Percentiles rank a stretch among this genome's conserved stretches.
Evolutionary conservation across 2,329 filamentous ascomycete species (phyloP).

Genomic region (Ophiobolus disseminans): DNA sequence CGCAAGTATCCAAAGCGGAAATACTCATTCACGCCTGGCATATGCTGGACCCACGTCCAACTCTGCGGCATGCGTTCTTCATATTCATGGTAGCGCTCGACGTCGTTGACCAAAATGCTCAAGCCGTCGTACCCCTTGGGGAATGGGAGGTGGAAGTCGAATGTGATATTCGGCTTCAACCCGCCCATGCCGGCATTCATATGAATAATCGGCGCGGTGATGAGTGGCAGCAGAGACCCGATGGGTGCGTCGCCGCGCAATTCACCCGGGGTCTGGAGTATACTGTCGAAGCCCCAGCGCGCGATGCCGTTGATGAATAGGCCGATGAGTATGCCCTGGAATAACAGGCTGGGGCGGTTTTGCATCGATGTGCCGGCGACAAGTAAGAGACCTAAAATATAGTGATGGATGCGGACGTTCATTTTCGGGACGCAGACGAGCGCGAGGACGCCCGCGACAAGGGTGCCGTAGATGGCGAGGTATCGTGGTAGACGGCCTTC

Average conservation of each 20-base stretch:
- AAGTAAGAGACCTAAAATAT: conserved; percentile 85
- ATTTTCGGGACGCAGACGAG: conserved; percentile 77
- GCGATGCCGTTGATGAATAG: conserved; percentile 94
- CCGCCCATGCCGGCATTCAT: conserved; percentile 54
- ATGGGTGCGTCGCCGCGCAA: conserved; percentile 65
- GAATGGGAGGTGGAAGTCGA: conserved; percentile 61
- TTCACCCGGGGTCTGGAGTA: conserved; percentile 80
- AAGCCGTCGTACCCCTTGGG: conserved; percentile 71
- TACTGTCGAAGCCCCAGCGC: conserved; percentile 89
- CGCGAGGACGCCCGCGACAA: conserved; percentile 73
- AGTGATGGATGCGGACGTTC: conserved; percentile 90
- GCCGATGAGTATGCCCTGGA: conserved; percentile 87
- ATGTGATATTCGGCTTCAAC: conserved; percentile 64
- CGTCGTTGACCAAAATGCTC: conserved; percentile 83
- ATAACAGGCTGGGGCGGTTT: conserved; percentile 81
- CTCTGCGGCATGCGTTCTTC: conserved; percentile 53
- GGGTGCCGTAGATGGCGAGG: conserved; percentile 76
- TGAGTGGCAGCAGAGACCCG: conserved; percentile 65
- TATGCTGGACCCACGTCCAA: conserved; percentile 68
- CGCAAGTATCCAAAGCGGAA: conserved; percentile 79
- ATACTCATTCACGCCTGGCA: conserved; percentile 65
- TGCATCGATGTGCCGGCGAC: conserved; percentile 89
- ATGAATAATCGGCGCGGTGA: conserved; percentile 50
- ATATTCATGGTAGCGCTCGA: conserved; percentile 79
- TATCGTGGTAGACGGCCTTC: conserved; percentile 82